Conservation (phyloP, 148 eudicot species). For the Persicaria tinctoria region DNA sequence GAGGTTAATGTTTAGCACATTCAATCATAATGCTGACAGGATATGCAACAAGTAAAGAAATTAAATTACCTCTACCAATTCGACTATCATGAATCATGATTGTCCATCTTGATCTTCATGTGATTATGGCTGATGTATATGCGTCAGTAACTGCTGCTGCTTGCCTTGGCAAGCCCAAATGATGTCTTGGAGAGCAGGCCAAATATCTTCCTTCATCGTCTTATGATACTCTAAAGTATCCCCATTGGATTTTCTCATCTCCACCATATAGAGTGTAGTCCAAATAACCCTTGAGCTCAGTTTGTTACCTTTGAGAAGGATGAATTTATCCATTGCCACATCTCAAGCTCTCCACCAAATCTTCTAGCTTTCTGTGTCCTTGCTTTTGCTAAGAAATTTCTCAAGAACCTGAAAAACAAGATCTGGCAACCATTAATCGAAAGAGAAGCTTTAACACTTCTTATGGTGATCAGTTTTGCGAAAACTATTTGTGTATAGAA, state of each 20-base stretch:
- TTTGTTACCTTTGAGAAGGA: too few species aligned
- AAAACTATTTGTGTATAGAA: too few species aligned
- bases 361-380: too few species aligned
- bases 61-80: neutral
- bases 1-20: neutral
- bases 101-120: slow-evolving; percentile 9
- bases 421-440: too few species aligned
- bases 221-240: slow-evolving; percentile 67
- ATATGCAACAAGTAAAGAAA: neutral
- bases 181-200: slow-evolving; percentile 66
- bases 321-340: too few species aligned
- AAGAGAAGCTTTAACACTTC: too few species aligned
- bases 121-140: slow-evolving; percentile 10
- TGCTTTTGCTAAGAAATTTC: too few species aligned
- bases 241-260: slow-evolving; percentile 64
- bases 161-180: slow-evolving; percentile 71
- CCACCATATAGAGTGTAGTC: slow-evolving; percentile 51
- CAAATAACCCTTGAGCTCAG: too few species aligned
- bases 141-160: slow-evolving; percentile 14
- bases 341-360: too few species aligned
- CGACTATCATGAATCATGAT: slow-evolving; percentile 2
- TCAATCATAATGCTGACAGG: neutral
- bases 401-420: too few species aligned
- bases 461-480: too few species aligned
- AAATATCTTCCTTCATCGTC: slow-evolving; percentile 48